Evolutionary conservation across 2,329 filamentous ascomycete species (phyloP).

Genomic region (Xylaria hypoxylon): DNA sequence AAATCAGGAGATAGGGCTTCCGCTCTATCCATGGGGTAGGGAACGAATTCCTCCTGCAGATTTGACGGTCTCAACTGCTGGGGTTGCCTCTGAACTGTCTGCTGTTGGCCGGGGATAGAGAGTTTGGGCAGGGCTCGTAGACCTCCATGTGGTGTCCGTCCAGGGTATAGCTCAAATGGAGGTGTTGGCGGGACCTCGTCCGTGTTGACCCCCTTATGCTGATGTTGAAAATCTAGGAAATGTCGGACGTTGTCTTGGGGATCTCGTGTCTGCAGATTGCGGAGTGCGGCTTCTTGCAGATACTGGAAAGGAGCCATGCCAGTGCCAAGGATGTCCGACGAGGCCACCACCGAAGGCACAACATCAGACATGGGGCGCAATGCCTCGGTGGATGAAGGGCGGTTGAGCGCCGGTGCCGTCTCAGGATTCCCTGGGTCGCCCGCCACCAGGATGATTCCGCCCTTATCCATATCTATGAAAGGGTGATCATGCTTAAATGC

Average conservation of each 20-base stretch:
- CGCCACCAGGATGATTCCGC: slow-evolving; percentile 79
- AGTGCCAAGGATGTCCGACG: slow-evolving; percentile 88
- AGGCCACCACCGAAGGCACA: slow-evolving; percentile 86
- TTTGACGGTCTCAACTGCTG: slow-evolving; percentile 46
- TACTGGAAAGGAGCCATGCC: slow-evolving; percentile 71
- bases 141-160: slow-evolving; percentile 63
- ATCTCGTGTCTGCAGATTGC: slow-evolving; percentile 76
- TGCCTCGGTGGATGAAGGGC: slow-evolving; percentile 63
- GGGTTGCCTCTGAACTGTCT: slow-evolving; percentile 38
- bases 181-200: slow-evolving; percentile 75
- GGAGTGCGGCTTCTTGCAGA: slow-evolving; percentile 79
- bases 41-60: slow-evolving; percentile 54
- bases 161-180: slow-evolving; percentile 73
- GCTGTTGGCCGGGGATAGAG: slow-evolving; percentile 63
- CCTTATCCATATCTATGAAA: slow-evolving; percentile 67
- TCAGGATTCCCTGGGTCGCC: slow-evolving; percentile 82
- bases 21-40: slow-evolving; percentile 64
- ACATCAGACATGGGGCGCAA: slow-evolving; percentile 78
- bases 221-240: slow-evolving; percentile 85
- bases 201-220: slow-evolving; percentile 52
- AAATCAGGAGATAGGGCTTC: slow-evolving; percentile 67
- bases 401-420: slow-evolving; percentile 69
- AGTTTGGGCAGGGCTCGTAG: slow-evolving; percentile 72
- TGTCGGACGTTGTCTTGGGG: slow-evolving; percentile 94
- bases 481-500: slow-evolving; percentile 82